These are phyloP conservation scores for Chlorophyllum brunneum DNA, from an alignment of 768 basidiomycete genomes.

Conservation along the genomic window DNA sequence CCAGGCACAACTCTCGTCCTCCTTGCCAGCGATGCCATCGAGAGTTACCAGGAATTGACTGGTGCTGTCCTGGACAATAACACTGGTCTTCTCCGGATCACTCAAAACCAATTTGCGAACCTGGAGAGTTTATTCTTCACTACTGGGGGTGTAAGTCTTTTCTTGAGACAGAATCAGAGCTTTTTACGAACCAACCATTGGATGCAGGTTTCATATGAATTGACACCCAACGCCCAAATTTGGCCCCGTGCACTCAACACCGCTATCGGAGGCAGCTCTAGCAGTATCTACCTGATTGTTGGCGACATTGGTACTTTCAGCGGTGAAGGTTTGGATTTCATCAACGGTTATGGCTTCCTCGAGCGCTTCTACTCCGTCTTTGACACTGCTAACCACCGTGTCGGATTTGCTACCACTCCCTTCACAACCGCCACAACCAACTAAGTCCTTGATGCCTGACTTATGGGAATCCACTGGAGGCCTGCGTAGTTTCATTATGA, in stretches of 20 bases:
- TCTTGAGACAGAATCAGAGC: not conserved
- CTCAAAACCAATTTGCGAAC: slow-evolving; percentile 42
- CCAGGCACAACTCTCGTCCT: slow-evolving; percentile 48
- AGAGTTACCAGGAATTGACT: slow-evolving; percentile 38
- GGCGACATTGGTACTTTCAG: slow-evolving; percentile 46
- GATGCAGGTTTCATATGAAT: slow-evolving; percentile 42
- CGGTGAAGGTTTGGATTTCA: slow-evolving; percentile 62
- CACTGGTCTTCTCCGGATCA: slow-evolving; percentile 52
- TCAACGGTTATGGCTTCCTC: slow-evolving; percentile 37
- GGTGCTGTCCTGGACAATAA: slow-evolving; percentile 35
- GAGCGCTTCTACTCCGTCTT: slow-evolving; percentile 65
- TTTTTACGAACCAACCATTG: not conserved
- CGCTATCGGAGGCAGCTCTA: slow-evolving; percentile 47
- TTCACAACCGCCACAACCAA: slow-evolving; percentile 45
- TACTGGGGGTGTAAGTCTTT: slow-evolving; percentile 40
- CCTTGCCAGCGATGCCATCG: slow-evolving; percentile 43
- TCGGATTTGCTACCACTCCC: slow-evolving; percentile 53
- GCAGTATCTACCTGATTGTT: slow-evolving; percentile 54
- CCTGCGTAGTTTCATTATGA: slow-evolving; percentile 16
- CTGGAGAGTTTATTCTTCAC: slow-evolving; percentile 57
- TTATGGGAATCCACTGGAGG: not conserved
- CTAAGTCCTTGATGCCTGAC: slow-evolving; percentile 19
- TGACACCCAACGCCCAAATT: slow-evolving; percentile 65
- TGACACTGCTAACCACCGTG: slow-evolving; percentile 53
- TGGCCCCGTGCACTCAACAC: slow-evolving; percentile 62